Conservation (phyloP, 306 rosid species). For the Boehmeria nivea region DNA sequence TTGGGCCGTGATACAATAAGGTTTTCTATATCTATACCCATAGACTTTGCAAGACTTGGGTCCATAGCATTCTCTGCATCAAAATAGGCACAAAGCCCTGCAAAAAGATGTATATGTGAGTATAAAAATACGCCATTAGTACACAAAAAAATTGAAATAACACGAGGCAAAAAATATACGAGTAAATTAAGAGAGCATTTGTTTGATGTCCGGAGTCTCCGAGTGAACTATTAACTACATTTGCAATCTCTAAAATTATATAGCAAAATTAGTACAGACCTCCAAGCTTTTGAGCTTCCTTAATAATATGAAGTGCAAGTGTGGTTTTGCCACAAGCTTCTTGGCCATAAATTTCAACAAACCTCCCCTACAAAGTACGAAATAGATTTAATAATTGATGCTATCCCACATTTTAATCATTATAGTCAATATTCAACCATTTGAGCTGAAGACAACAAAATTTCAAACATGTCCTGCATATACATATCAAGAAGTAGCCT, state of each 20-base stretch:
- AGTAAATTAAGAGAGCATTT: not conserved
- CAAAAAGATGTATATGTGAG: slow-evolving; percentile 18
- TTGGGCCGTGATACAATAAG: slow-evolving; percentile 71
- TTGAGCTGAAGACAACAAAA: too few species aligned
- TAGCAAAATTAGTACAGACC: slow-evolving; percentile 28
- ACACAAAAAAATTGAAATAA: not conserved
- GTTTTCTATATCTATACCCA: slow-evolving; percentile 65
- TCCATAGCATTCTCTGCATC: slow-evolving; percentile 86
- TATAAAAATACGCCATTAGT: not conserved
- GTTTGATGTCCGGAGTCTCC: too few species aligned
- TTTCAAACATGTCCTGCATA: too few species aligned
- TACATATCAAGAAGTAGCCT: too few species aligned
- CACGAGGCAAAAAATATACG: not conserved
- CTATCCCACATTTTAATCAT: too few species aligned
- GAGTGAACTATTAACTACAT: too few species aligned
- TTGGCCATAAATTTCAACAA: slow-evolving; percentile 79
- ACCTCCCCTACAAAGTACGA: slow-evolving; percentile 58
- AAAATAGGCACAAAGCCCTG: slow-evolving; percentile 87
- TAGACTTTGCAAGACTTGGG: slow-evolving; percentile 66
- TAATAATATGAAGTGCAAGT: slow-evolving; percentile 78
- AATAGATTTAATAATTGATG: not conserved
- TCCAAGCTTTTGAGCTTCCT: slow-evolving; percentile 89
- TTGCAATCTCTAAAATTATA: not conserved
- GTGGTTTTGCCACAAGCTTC: slow-evolving; percentile 92
- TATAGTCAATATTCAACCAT: too few species aligned